Evolutionary conservation across 2,329 filamentous ascomycete genomes (phyloP), one percentile per base, ranked within the genome.

Genomic region (Cercospora beticola): DNA sequence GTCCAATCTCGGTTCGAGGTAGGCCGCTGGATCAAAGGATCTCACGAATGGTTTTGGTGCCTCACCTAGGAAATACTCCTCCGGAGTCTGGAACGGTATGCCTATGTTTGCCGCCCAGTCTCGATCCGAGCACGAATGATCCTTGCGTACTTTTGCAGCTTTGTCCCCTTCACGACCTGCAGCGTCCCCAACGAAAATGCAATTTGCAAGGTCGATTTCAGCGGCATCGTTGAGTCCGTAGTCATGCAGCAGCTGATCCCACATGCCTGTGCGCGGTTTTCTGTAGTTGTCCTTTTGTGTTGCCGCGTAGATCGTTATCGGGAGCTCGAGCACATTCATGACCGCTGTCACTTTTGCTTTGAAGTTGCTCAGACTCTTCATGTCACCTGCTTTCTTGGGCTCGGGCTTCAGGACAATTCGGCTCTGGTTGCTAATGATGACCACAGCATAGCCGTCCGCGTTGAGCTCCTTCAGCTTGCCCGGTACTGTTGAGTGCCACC

Each of bases 111-210:
- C 85, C 3, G 95, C 94, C 74, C 98, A 90, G 75, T 97, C 92
- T 67, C 86, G 83, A 79, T 90, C 88, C 12, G 83, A 86, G 75
- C 83, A 84, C 16, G 87, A 86, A 81, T 89, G 84, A 78, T 90
- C 87, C 65, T 85, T 85, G 49, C 78, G 81, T 66, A 81, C 78
- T 71, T 78, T 74, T 71, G 76, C 77, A 74, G 78, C 71, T 78
- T 76, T 73, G 46, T 77, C 74, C 10, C 77, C 76, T 71, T 71
- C 88, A 83, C 72, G 82, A 76, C 77, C 88, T 64, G 85, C 88
- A 60, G 95, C 95, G 82, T 99, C 95, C 56, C 95, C 95, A 56
- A 99, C 89, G 77, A 97, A 97, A 71, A 97, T 84, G 26, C 92
- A 96, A 3, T 84, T 82, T 16, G 86, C 81, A 36, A 92, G 78